Evolutionary conservation across 2,329 filamentous ascomycete species (phyloP).

Genomic region (Pseudogymnoascus sp.): DNA sequence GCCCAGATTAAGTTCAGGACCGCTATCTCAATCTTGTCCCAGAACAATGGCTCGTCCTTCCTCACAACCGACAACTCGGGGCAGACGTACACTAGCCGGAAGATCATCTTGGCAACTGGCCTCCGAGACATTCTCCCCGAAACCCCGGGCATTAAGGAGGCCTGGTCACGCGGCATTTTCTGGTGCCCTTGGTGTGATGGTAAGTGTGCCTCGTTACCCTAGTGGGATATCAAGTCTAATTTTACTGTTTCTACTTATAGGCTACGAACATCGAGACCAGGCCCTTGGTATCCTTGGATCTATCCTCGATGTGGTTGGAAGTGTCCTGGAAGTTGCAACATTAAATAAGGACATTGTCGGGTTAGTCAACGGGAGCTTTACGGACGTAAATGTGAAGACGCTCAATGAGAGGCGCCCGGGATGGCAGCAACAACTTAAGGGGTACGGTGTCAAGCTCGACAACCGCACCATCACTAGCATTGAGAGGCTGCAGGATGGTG

Average conservation of each 20-base stretch:
- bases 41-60: conserved; percentile 37
- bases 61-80: conserved; percentile 31
- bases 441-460: conserved; percentile 44
- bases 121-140: conserved; percentile 41
- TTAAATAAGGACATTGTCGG: conserved; percentile 39
- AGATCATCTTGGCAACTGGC: conserved; percentile 46
- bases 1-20: conserved; percentile 43
- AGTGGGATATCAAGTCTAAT: neutral
- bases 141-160: conserved; percentile 44
- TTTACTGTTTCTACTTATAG: conserved; percentile 22
- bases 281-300: conserved; percentile 43
- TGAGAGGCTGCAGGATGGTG: conserved; percentile 35
- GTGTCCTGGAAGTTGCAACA: conserved; percentile 44
- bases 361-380: conserved; percentile 48
- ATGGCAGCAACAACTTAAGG: conserved; percentile 41
- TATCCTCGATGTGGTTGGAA: conserved; percentile 35
- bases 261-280: conserved; percentile 50
- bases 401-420: conserved; percentile 32
- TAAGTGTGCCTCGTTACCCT: neutral
- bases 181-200: conserved; percentile 59
- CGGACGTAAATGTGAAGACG: conserved; percentile 31
- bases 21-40: conserved; percentile 31
- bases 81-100: conserved; percentile 36
- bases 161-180: conserved; percentile 51
- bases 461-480: conserved; percentile 45